Evolutionary conservation across 139 green algal genomes (phyloP), one percentile per base, ranked within the genome.

Genomic region (Chlorella sp.): DNA sequence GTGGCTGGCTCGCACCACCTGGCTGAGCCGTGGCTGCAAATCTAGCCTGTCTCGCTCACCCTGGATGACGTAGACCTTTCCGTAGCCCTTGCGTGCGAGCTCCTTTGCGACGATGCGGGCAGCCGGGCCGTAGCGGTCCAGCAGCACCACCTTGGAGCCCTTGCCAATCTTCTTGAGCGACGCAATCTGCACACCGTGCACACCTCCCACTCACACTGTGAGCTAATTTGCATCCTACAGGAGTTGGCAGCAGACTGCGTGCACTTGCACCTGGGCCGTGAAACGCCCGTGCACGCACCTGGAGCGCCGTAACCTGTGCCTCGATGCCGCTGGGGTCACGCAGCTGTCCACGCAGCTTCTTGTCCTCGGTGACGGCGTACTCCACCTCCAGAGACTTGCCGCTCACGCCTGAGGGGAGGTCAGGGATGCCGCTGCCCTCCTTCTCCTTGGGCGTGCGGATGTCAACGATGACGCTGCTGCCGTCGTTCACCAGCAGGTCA

Each of bases 401-500:
- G 34, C 42, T 64, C 33, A 76, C 70, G 17, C 20, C 69, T 61
- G 75, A 81, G 35, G 90, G 89, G 49, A 96, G 65, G 75, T 97
- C 90, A 23, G 90, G 89, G 20, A 94, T 61, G 30, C 92, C 92
- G n/a, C 34, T 78, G 20, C 61, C 65, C 83, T 96, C 91, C 81
- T 96, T 95, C 77, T 96, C 82, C 74, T 75, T 77, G 65, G 42
- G 3, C 2, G 74, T 66, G 71, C 92, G 88, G 62, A 97, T 88
- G 83, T 97, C 92, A 24, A 97, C 76, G 24, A 97, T 77, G n/a
- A 92, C 76, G 30, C 76, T 73, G 49, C 83, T 78, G 49, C 76
- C 35, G 22, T 87, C 81, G 31, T 72, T 83, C 26, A 78, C 73
- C 10, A 93, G 55, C 14, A 74, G 69, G 36, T 93, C 83, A 67